These are phyloP conservation scores for Butyriboletus loyo DNA, from an alignment of 768 basidiomycete genomes.

Conservation along the genomic window DNA sequence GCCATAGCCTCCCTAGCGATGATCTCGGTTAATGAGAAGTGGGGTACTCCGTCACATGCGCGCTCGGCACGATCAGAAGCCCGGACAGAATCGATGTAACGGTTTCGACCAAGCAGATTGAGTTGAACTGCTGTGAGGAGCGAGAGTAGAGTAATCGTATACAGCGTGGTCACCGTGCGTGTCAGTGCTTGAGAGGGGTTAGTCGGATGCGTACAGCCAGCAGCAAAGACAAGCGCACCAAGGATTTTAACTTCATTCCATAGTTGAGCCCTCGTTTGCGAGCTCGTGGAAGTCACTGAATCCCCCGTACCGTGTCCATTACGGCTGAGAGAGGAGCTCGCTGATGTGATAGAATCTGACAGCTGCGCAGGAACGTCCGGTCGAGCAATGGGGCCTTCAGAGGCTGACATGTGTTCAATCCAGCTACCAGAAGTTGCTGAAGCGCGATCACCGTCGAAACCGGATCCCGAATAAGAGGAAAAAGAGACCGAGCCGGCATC, in stretches of 20 bases:
- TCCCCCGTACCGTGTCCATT: constrained; percentile 2
- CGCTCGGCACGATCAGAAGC: constrained; percentile 59
- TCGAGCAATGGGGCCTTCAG: constrained; percentile 4
- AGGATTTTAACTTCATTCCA: constrained; percentile 90
- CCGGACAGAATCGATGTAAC: constrained; percentile 71
- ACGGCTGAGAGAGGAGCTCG: constrained; percentile 34
- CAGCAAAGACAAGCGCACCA: constrained; percentile 49
- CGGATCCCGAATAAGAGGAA: constrained; percentile 38
- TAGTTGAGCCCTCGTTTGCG: constrained; percentile 71
- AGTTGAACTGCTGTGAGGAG: constrained; percentile 88
- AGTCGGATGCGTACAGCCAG: background rate
- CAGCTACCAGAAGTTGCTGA: constrained; percentile 41
- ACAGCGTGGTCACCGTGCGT: constrained; percentile 79
- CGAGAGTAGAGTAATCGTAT: constrained; percentile 80
- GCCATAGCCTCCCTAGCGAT: constrained; percentile 25
- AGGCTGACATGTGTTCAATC: constrained; percentile 40
- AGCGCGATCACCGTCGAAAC: constrained; percentile 37
- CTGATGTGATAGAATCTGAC: constrained; percentile 42
- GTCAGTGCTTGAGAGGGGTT: constrained; percentile 63
- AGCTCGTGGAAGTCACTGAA: constrained; percentile 15
- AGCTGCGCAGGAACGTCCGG: constrained; percentile 21
- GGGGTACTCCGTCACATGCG: constrained; percentile 40
- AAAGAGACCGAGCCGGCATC: constrained; percentile 43
- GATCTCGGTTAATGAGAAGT: constrained; percentile 23
- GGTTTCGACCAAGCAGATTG: constrained; percentile 74